Evolutionary conservation across 2,329 filamentous ascomycete species (phyloP).

Genomic region (Neoscytalidium dimidiatum): DNA sequence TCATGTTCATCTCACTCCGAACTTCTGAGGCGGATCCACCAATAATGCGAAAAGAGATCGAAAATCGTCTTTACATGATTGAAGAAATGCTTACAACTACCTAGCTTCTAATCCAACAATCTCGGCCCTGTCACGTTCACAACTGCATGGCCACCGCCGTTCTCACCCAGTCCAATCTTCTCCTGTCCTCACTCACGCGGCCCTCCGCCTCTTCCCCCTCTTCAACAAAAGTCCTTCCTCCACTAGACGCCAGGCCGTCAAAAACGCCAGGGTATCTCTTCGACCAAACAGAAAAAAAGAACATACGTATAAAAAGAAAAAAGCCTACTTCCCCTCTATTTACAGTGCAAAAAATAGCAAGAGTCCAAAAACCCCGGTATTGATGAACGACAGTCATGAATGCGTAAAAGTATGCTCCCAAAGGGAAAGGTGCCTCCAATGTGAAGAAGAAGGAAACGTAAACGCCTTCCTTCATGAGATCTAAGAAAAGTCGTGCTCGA

Average conservation of each 20-base stretch:
- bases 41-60: too few relatives aligned
- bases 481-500: not conserved
- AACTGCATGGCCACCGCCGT: too few relatives aligned
- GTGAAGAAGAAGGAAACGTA: not conserved
- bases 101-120: too few relatives aligned
- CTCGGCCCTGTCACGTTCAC: too few relatives aligned
- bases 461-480: not conserved
- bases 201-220: not conserved
- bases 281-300: not conserved
- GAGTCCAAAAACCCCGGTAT: not conserved
- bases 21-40: too few relatives aligned
- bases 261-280: conserved; percentile 15
- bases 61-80: too few relatives aligned
- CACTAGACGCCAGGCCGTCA: conserved; percentile 15
- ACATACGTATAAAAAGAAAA: not conserved
- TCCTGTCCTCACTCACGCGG: too few relatives aligned
- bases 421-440: not conserved
- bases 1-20: too few relatives aligned
- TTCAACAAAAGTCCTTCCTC: not conserved
- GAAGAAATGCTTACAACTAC: too few relatives aligned
- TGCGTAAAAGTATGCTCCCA: not conserved
- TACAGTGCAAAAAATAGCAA: not conserved
- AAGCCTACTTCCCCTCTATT: not conserved
- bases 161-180: too few relatives aligned
- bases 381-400: conserved; percentile 10